Conservation (phyloP, 345 rosid species). For the Physaria fendleri region DNA sequence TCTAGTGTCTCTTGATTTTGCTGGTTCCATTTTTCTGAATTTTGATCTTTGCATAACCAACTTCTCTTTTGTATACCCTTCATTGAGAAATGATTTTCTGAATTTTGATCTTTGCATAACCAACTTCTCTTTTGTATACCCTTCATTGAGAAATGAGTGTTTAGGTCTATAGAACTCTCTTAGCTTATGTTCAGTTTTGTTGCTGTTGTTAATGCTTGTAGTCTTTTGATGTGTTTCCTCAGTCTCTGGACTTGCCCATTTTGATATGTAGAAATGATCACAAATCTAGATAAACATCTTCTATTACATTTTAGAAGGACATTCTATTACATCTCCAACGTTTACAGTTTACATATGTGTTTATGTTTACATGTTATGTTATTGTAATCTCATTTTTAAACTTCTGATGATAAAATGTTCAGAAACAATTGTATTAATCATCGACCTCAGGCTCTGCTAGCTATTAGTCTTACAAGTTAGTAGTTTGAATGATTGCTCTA, state of each 20-base stretch:
- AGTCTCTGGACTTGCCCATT: not conserved
- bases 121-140: no score
- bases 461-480: not conserved
- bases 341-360: no score
- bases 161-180: no score
- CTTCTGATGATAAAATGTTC: not conserved
- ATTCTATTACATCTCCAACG: not conserved
- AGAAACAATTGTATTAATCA: not conserved
- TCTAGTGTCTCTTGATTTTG: no score
- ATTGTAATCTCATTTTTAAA: no score
- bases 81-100: no score
- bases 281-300: not conserved
- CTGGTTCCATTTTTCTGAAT: no score
- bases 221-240: not conserved
- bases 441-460: not conserved
- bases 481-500: not conserved
- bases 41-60: no score
- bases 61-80: no score
- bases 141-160: no score
- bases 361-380: no score
- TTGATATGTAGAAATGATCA: slow-evolving; percentile 1
- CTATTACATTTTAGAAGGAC: not conserved
- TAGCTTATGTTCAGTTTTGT: not conserved
- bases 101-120: no score
- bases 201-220: not conserved